Evolutionary conservation across 2,329 filamentous ascomycete genomes (phyloP).

Genomic region (Fonsecaea erecta): DNA sequence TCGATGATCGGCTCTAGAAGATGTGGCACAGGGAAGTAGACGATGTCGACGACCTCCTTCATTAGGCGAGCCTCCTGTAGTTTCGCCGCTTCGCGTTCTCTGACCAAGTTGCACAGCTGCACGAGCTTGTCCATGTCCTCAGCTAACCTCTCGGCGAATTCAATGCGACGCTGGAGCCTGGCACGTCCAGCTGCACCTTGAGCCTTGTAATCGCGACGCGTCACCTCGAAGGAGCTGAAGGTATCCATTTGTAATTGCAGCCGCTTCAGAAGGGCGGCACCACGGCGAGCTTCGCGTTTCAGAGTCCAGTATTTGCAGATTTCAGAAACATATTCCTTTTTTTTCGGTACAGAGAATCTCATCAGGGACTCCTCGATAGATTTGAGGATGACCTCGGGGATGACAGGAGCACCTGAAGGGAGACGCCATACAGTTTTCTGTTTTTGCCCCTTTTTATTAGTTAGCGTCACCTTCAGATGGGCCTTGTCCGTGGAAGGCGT

Average conservation of each 20-base stretch:
- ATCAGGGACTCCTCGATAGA: constrained; percentile 81
- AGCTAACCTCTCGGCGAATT: constrained; percentile 73
- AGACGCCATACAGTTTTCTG: constrained; percentile 83
- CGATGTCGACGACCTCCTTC: constrained; percentile 77
- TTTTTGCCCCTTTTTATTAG: constrained; percentile 61
- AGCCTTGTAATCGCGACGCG: constrained; percentile 88
- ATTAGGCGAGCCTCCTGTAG: constrained; percentile 76
- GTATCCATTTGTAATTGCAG: constrained; percentile 94
- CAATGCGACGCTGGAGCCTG: constrained; percentile 78
- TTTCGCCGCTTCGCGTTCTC: constrained; percentile 76
- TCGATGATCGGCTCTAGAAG: constrained; percentile 78
- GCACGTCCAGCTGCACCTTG: constrained; percentile 86
- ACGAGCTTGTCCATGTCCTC: constrained; percentile 78
- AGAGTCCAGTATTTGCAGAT: constrained; percentile 97
- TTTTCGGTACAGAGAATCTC: constrained; percentile 80
- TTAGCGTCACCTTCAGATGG: constrained; percentile 58
- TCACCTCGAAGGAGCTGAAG: constrained; percentile 97
- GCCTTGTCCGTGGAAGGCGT: constrained; percentile 54
- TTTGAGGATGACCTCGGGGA: constrained; percentile 85
- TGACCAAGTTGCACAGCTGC: constrained; percentile 70
- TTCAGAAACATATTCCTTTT: constrained; percentile 82
- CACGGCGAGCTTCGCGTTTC: constrained; percentile 89
- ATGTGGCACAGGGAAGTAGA: constrained; percentile 87
- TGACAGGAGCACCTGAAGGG: constrained; percentile 91
- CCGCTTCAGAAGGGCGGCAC: constrained; percentile 88